Base-by-base conservation (phyloP, 1,284 basidiomycete species). In the Schizopora paradoxa region DNA sequence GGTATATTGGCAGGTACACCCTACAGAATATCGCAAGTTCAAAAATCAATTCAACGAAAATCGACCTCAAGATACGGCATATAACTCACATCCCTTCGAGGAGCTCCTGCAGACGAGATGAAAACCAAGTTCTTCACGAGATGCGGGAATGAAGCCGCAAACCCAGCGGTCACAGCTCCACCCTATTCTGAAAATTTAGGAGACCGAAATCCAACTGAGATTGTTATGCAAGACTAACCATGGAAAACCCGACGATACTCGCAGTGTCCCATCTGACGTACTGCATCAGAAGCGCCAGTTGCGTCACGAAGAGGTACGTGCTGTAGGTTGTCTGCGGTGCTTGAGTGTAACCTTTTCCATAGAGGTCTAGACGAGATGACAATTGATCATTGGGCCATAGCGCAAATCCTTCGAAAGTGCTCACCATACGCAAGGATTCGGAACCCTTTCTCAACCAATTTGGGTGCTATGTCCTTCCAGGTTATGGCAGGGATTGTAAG, bases 261-360 rank as follows among this genome's bases (percentile, higher is more conserved):
- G 82, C 76, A 49, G 75, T 74, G 6, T 73, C 68, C 85, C 86
- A 89, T 41, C 70, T 71, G 36, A 89, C 61, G 52, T 86, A 76
- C 54, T 89, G 86, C 72, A 89, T 76, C 43, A 89, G 72, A 1
- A 88, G 70, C 0, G 86, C 86, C n/a, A 89, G 79, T 56, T 89
- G 85, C 0, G 77, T 81, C 0, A 77, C 77, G 61, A 84, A 83
- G 4, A 89, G 66, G 2, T 67, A 62, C 2, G 72, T 65, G 52
- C 83, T 73, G 59, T 89, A 86, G 2, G 71, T 73, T 4, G 72
- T 74, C 25, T 77, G 70, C 0, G 83, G 86, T 1, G 84, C 84
- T 52, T 86, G 85, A 1, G 83, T 83, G 61, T 88, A 89, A 6
- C 86, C 86, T 27, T 86, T 73, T 11, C 86, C 86, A 50, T 86